Base-by-base conservation (phyloP, 148 eudicot species). In the Bassia scoparia region DNA sequence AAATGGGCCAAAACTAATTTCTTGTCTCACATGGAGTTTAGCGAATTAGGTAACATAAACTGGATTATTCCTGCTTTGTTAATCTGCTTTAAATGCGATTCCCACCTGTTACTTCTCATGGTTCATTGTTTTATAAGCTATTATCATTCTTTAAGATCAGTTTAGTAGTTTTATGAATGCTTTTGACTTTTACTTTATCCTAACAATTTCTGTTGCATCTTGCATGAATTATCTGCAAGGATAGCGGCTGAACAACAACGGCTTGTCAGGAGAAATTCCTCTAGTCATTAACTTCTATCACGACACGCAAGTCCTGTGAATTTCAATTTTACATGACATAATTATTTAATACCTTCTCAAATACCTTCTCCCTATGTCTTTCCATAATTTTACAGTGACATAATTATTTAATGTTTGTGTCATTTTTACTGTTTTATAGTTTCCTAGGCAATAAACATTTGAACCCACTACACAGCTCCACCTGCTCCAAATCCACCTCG, bases 161-260 rank as follows among this genome's bases (percentile, higher is more conserved):
- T n/a, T 48, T 14, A 71, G 17, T 14, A 46, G 0, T 73, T 73
- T 46, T 44, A 11, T 8, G 26, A 35, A 54, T 48, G 62, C 29
- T 44, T 1, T 64, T 68, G 16, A 35, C 69, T 70, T 29, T 50
- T 21, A 65, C 62, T n/a, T 35, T 37, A 7, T 37, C 44, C 62
- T 49, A 74, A 76, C 76, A 24, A 50, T 76, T 75, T 68, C 44
- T 76, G n/a, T n/a, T n/a, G n/a, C n/a, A n/a, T 50, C 30, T n/a
- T 69, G 41, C 74, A 60, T 77, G 55, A 73, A 72, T 73, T 77
- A 48, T 78, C 56, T 78, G 86, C 82, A 80, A 74, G 80, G 74
- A 74, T 75, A 92, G 80, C 83, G 97, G 81, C 87, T 92, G 65
- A 88, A 89, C 76, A 92, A 92, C 79, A 92, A 92, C 82, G 83